phyloP scores from a whole-genome alignment of 306 rosid species.

The Acacia crassicarpa region DNA sequence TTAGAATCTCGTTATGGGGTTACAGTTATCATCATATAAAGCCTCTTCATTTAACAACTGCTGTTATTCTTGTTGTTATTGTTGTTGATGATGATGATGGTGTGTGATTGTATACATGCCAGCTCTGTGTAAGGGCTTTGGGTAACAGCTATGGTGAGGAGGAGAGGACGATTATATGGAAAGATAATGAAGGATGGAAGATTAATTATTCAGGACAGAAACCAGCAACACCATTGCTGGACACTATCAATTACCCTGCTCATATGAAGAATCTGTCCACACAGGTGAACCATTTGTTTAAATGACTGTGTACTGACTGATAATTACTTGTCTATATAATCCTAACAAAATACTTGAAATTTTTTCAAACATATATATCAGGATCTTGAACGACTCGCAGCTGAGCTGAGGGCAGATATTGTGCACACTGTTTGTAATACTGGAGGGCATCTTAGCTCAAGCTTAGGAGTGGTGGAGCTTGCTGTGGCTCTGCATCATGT shows the following conservation, averaged over 20 bases:
- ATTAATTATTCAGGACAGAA: slow-evolving; percentile 49
- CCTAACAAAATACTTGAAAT: not conserved
- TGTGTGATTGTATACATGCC: slow-evolving; percentile 1
- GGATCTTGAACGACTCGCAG: slow-evolving; percentile 76
- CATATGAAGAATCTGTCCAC: slow-evolving; percentile 74
- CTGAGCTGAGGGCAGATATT: slow-evolving; percentile 68
- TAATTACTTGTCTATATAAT: not conserved
- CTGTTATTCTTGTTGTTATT: not conserved
- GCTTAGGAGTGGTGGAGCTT: slow-evolving; percentile 76
- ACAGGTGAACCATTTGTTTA: slow-evolving; percentile 40
- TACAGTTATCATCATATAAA: not conserved
- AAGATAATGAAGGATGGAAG: slow-evolving; percentile 50
- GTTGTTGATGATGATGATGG: not conserved
- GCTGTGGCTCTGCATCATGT: slow-evolving; percentile 74
- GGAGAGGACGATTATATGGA: slow-evolving; percentile 36
- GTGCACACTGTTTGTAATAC: slow-evolving; percentile 55
- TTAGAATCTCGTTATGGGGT: not conserved
- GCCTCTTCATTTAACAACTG: not conserved
- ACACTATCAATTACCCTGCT: slow-evolving; percentile 60
- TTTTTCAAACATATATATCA: slow-evolving; percentile 15
- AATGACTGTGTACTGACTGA: not conserved
- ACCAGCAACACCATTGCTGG: slow-evolving; percentile 74
- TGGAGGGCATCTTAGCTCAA: slow-evolving; percentile 82
- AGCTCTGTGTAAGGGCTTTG: slow-evolving; percentile 54
- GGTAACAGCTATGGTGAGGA: slow-evolving; percentile 36